A percentile compares a stretch with the other conserved stretches of the same genome.
These are phyloP conservation scores for Monilinia aucupariae DNA, from an alignment of 2,329 filamentous ascomycete species.

Conservation along the genomic window DNA sequence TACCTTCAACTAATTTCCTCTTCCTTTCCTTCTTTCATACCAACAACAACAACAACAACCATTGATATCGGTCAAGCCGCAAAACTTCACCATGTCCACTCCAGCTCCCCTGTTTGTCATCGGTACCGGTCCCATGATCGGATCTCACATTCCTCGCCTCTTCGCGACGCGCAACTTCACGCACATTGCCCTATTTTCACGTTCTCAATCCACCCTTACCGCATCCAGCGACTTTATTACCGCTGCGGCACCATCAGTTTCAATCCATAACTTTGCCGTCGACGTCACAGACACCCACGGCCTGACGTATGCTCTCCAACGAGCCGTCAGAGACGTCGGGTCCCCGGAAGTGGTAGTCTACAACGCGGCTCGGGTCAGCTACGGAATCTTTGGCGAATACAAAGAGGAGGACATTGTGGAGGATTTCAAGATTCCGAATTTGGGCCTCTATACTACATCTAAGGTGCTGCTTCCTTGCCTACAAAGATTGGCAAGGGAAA, in stretches of 20 bases:
- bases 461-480: conserved; percentile 9
- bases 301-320: conserved; percentile 38
- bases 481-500: background rate
- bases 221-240: conserved; percentile 30
- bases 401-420: conserved; percentile 42
- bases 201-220: background rate
- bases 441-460: conserved; percentile 41
- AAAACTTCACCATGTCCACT: conserved; percentile 2
- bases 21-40: background rate
- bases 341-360: conserved; percentile 40
- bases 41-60: background rate
- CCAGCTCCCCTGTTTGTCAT: conserved; percentile 14
- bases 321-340: conserved; percentile 40
- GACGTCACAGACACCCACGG: conserved; percentile 21
- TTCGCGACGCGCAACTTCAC: conserved; percentile 4
- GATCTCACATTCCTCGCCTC: conserved; percentile 11
- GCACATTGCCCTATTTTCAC: conserved; percentile 11
- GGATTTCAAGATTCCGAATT: conserved; percentile 47
- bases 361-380: conserved; percentile 47
- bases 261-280: conserved; percentile 1
- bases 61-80: background rate
- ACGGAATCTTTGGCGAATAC: conserved; percentile 40
- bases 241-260: conserved; percentile 30
- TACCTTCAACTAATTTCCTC: background rate
- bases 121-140: conserved; percentile 16